Evolutionary conservation across 257 asterid species (phyloP).

Genomic region (Scutellaria barbata): DNA sequence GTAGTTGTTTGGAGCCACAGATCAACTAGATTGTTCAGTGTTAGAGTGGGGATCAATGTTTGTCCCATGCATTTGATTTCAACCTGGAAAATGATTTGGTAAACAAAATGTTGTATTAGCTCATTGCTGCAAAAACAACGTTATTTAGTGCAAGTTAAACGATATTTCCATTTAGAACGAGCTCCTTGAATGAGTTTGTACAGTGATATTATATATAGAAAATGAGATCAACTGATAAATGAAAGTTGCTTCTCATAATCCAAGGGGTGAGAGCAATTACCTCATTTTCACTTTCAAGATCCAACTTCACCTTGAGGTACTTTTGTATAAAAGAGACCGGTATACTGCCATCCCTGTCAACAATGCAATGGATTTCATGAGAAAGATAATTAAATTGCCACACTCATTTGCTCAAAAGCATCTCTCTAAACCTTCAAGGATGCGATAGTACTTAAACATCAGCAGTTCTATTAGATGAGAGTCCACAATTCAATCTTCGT

Average conservation of each 20-base stretch:
- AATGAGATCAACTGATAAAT: conserved; percentile 4
- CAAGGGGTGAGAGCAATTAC: conserved; percentile 43
- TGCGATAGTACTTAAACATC: conserved; percentile 8
- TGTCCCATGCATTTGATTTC: conserved; percentile 90
- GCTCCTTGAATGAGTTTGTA: conserved; percentile 5
- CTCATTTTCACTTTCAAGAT: conserved; percentile 80
- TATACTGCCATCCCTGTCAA: conserved; percentile 79
- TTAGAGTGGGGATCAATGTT: conserved; percentile 65
- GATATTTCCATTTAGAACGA: background rate
- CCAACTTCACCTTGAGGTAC: conserved; percentile 83
- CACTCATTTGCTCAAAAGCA: background rate
- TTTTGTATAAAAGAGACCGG: conserved; percentile 79
- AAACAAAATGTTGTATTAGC: conserved; percentile 5
- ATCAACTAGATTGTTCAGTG: conserved; percentile 69
- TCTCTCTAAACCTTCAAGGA: background rate
- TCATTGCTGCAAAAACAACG: background rate
- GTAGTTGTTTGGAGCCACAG: conserved; percentile 71
- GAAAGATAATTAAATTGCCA: conserved; percentile 1
- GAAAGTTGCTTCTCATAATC: background rate
- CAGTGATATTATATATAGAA: background rate
- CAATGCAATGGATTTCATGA: conserved; percentile 29
- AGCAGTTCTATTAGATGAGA: conserved; percentile 10
- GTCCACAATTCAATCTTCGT: conserved; percentile 6
- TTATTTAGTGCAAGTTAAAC: background rate
- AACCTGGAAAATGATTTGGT: conserved; percentile 51